Base-by-base conservation (phyloP, 768 basidiomycete species). In the Tephrocybe sp. region DNA sequence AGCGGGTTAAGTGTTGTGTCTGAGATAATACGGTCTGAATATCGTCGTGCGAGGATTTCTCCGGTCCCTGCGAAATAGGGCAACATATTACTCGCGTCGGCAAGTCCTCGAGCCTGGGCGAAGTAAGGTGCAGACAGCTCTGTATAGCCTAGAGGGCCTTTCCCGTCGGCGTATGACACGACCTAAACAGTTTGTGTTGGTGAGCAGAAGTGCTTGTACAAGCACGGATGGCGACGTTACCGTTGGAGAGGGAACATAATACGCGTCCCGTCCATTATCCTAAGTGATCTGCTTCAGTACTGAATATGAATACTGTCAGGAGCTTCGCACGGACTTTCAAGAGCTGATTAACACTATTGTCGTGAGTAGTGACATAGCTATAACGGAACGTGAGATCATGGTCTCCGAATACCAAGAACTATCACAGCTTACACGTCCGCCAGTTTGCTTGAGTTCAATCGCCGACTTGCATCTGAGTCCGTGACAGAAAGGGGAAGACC, bases 61-160 rank as follows among this genome's bases (percentile, higher is more conserved):
- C 67, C 71, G 5, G 71, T 66, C 6, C 76, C 76, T 4, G 61
- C 65, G 17, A 78, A 68, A 58, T 76, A 76, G 1, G 74, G 72
- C 1, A 77, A 66, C 14, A 75, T 59, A 50, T 73, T 72, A 38
- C 61, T 64, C 0, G 75, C 72, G 46, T 74, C 75, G 2, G 71
- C 67, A n/a, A 68, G 42, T 7, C 65, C 73, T 0, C 70, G 69
- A 20, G 68, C 63, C 42, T 65, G 59, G 2, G 65, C 69, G 43
- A 73, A 73, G 17, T 53, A 55, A 0, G 55, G 49, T 21, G 65
- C 51, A 3, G 69, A 72, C 7, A 78, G 61, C 25, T 68, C 62
- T 0, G 70, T 73, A 51, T 76, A 78, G 10, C 71, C 71, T 23
- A 51, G 39, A 4, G 73, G 65, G 2, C 72, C 74, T 21, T 65